Evolutionary conservation across 371 early-diverging fungal genomes (phyloP), one percentile per base, ranked within the genome.

Genomic region (Syncephalastrum monosporum): DNA sequence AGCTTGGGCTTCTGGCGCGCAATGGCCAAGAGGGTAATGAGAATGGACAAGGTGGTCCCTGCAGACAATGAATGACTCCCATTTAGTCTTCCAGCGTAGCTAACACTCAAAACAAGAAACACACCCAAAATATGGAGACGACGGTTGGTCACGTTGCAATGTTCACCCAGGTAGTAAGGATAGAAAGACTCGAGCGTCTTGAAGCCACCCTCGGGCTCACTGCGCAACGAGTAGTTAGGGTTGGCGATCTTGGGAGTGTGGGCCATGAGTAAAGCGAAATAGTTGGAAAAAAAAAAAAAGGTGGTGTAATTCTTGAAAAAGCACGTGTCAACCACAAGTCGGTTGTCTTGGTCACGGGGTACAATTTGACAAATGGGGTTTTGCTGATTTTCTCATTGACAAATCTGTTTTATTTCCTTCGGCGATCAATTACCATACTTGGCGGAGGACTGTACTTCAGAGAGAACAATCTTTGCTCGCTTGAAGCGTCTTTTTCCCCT

Each of bases 101-200:
- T 21, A 21, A 2, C 21, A 42, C 50, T 13, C 10, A 8, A 21
- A 21, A 46, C 23, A 29, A 44, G 4, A 16, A 12, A 45, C 57
- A 23, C 75, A 79, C 86, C 81, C 33, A 73, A 53, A 17, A 86
- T 50, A 47, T 86, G 86, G 3, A 86, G 69, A 24, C 85, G 70
- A 27, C 86, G 71, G 57, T 81, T 82, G 29, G 64, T 78, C n/a
- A 56, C 42, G 61, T 83, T 75, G 57, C 81, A 77, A 58, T 83
- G 82, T 56, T 84, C 84, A 13, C 84, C 84, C 27, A 89, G 71
- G 54, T 87, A 89, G 55, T 81, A 87, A n/a, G 88, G 87, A 60
- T 86, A 89, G 53, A 89, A 87, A 10, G 68, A 76, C 50, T 74
- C 68, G 41, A 85, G 59, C 21, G 76, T 59, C 46, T 77, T 77